Base-by-base conservation (phyloP, 768 basidiomycete genomes). In the Strobilomyces echinocephalus region DNA sequence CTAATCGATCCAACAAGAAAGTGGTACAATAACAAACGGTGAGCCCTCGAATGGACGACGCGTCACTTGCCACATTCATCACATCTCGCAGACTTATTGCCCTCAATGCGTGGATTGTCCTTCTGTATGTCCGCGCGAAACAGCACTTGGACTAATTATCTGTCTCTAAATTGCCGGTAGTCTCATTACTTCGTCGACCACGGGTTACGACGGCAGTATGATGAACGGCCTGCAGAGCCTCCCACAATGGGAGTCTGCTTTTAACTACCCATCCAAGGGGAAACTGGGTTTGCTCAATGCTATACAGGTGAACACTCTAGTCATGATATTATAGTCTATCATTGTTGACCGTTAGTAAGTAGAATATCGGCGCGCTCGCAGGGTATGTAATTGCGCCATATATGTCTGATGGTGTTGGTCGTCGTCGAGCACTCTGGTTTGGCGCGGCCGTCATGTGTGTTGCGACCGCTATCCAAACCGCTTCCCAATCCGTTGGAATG, bases 11-110 rank as follows among this genome's bases (percentile, higher is more conserved):
- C 84, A 12, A 79, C 66, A 54, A 74, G 82, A 65, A 87, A 75
- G 64, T 89, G 87, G 87, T 86, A 85, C 71, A 88, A 84, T 72
- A 88, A 89, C 75, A 79, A 68, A 68, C 76, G 87, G 84, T 83
- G 61, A 16, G 74, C 55, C 52, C 16, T 6, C 7, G 14, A 5
- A 39, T 2, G 18, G 8, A 20, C 9, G 30, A 30, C 39, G 14
- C 16, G 21, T 12, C 16, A 21, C 9, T 28, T 21, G 6, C 26
- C 31, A 14, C 14, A 18, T 53, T 46, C 48, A 56, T 30, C 28
- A 44, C 44, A 46, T 31, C 35, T 30, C 35, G 39, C 51, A 85
- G 85, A 53, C 63, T 87, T 59, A 81, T 87, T 50, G 50, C 60
- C 38, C 80, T 88, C 59, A 80, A 90, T 63, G 78, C 72, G 21